phyloP scores from a whole-genome alignment of 257 asterid genomes.

The Salvia hispanica region DNA sequence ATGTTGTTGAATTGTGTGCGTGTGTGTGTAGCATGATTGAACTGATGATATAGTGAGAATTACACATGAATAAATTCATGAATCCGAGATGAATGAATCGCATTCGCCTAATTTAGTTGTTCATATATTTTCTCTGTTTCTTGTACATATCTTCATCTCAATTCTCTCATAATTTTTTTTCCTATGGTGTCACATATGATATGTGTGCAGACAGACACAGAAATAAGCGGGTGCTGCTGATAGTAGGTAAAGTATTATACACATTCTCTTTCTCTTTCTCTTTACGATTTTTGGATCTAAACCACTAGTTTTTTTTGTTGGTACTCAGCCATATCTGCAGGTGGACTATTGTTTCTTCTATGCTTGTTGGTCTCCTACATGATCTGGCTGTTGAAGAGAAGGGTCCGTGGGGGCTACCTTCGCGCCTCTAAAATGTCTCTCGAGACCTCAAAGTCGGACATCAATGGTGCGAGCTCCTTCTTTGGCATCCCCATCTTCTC shows the following conservation, averaged over 20 bases:
- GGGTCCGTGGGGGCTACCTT: slow-evolving; percentile 22
- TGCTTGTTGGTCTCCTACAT: slow-evolving; percentile 23
- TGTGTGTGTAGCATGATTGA: too few species aligned
- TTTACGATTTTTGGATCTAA: slow-evolving; percentile 15
- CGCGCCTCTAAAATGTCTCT: slow-evolving; percentile 41
- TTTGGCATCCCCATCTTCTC: slow-evolving; percentile 64
- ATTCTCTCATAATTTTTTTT: not conserved
- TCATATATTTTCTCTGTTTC: too few species aligned
- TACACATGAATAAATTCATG: too few species aligned
- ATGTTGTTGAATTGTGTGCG: too few species aligned
- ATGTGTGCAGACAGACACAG: slow-evolving; percentile 19
- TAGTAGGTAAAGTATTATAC: slow-evolving; percentile 30
- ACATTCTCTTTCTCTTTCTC: not conserved
- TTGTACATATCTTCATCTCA: not conserved
- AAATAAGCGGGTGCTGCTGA: not conserved
- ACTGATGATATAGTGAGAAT: too few species aligned
- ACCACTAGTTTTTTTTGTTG: slow-evolving; percentile 11
- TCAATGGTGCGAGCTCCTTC: slow-evolving; percentile 41
- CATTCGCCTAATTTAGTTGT: too few species aligned
- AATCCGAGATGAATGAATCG: too few species aligned
- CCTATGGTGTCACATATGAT: not conserved
- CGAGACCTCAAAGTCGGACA: slow-evolving; percentile 42
- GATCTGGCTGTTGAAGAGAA: slow-evolving; percentile 40
- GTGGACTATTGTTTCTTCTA: slow-evolving; percentile 27
- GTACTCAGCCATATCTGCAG: slow-evolving; percentile 45